Evolutionary conservation across 2,329 filamentous ascomycete species (phyloP).

Genomic region (Blastomyces gilchristii): DNA sequence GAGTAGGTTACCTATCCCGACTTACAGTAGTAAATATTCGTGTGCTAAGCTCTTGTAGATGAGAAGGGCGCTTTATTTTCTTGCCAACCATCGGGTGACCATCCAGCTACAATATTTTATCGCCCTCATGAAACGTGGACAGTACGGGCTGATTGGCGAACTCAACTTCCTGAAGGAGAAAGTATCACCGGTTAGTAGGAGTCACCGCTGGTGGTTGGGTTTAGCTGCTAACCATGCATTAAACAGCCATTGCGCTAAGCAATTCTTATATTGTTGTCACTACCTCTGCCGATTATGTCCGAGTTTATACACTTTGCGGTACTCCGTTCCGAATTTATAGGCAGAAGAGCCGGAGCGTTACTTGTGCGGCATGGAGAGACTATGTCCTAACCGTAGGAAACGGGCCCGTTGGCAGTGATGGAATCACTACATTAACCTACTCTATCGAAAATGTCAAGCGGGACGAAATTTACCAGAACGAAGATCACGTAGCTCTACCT

Average conservation of each 20-base stretch:
- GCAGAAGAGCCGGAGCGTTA: constrained; percentile 86
- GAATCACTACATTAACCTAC: constrained; percentile 69
- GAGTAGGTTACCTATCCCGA: constrained; percentile 36
- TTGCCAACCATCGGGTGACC: constrained; percentile 56
- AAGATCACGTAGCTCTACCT: constrained; percentile 79
- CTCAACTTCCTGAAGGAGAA: constrained; percentile 76
- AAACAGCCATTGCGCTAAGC: constrained; percentile 69
- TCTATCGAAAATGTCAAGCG: constrained; percentile 90
- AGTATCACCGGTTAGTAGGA: constrained; percentile 48
- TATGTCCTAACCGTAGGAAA: constrained; percentile 96
- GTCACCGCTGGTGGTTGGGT: not conserved
- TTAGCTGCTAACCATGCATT: constrained; percentile 9
- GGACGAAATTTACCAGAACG: constrained; percentile 87
- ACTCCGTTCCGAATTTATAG: constrained; percentile 81
- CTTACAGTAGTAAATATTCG: not conserved
- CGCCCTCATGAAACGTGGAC: constrained; percentile 97
- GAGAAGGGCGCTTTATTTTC: constrained; percentile 80
- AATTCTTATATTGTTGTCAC: constrained; percentile 84
- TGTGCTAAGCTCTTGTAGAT: constrained; percentile 29
- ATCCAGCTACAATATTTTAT: constrained; percentile 82
- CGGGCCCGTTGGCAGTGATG: constrained; percentile 69
- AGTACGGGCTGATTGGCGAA: constrained; percentile 79
- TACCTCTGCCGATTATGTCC: constrained; percentile 77
- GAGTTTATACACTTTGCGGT: constrained; percentile 87
- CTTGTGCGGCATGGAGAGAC: constrained; percentile 87